These are phyloP conservation scores for Rhizomucor pusillus DNA, from an alignment of 371 early-diverging fungal species.

Conservation along the genomic window DNA sequence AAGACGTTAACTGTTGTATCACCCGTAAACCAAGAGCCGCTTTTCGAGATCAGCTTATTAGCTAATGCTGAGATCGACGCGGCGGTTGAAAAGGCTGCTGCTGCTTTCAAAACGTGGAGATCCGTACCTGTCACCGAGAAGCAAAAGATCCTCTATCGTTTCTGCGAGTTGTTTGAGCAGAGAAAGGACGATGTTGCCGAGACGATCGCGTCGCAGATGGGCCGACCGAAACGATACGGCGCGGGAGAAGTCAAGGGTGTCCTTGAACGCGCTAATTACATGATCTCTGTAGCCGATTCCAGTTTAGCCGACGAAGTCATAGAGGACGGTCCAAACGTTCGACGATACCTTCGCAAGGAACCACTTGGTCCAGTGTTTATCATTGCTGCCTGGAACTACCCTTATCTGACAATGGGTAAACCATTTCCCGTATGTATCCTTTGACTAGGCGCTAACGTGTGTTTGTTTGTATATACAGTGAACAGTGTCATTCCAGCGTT, in stretches of 20 bases:
- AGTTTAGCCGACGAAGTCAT: conserved; percentile 57
- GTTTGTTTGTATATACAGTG: conserved; percentile 30
- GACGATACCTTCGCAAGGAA: conserved; percentile 68
- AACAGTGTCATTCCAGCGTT: conserved; percentile 80
- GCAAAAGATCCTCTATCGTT: conserved; percentile 49
- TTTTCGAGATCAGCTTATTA: conserved; percentile 28
- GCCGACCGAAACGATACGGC: conserved; percentile 72
- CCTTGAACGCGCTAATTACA: conserved; percentile 65
- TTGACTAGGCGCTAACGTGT: neutral
- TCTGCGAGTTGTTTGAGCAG: conserved; percentile 56
- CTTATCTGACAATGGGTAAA: conserved; percentile 29
- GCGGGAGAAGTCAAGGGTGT: conserved; percentile 75
- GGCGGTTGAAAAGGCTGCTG: conserved; percentile 37
- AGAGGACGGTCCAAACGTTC: conserved; percentile 45
- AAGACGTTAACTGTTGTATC: conserved; percentile 32
- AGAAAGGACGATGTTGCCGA: conserved; percentile 60
- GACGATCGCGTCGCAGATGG: conserved; percentile 72
- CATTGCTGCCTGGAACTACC: conserved; percentile 77
- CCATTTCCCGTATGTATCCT: neutral
- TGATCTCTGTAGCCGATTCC: conserved; percentile 72
- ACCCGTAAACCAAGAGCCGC: conserved; percentile 29
- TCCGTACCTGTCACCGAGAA: conserved; percentile 54
- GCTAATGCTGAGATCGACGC: conserved; percentile 42
- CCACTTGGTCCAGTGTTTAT: conserved; percentile 61
- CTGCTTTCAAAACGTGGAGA: conserved; percentile 56